A percentile compares a stretch with the other conserved stretches of the same genome.
These are phyloP conservation scores for Rhinocladiella mackenziei DNA, from an alignment of 2,329 filamentous ascomycete genomes.

Conservation along the genomic window DNA sequence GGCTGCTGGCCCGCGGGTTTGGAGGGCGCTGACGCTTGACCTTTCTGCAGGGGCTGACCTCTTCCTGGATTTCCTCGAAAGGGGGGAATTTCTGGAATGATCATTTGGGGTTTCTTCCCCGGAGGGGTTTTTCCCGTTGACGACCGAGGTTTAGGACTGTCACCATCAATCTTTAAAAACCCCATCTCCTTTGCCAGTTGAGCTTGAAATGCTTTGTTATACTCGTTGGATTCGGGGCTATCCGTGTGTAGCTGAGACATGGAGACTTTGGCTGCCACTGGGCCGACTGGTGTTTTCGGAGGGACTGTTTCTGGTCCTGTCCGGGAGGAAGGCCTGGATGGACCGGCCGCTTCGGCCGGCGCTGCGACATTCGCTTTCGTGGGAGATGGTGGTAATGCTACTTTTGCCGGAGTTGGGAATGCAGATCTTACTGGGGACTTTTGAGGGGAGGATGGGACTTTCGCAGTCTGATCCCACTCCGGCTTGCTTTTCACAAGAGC, in stretches of 20 bases:
- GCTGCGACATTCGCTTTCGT: constrained; percentile 49
- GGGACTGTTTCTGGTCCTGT: constrained; percentile 29
- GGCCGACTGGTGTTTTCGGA: constrained; percentile 45
- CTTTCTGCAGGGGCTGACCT: constrained; percentile 26
- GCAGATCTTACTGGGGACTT: constrained; percentile 53
- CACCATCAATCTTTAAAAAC: constrained; percentile 36
- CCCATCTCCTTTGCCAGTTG: constrained; percentile 41
- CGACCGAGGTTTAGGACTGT: constrained; percentile 26
- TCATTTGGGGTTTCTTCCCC: constrained; percentile 32
- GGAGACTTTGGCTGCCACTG: constrained; percentile 41
- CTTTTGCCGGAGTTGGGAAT: constrained; percentile 54
- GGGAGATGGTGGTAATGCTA: constrained; percentile 59
- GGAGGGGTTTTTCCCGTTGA: constrained; percentile 16
- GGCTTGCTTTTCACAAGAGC: constrained; percentile 40
- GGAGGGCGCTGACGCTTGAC: constrained; percentile 26
- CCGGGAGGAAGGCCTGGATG: neutral
- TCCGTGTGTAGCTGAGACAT: constrained; percentile 31
- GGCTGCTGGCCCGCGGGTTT: constrained; percentile 30
- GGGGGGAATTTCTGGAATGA: constrained; percentile 35
- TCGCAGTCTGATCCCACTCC: constrained; percentile 34
- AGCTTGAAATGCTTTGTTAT: constrained; percentile 41
- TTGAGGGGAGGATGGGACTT: constrained; percentile 56
- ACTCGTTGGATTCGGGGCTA: constrained; percentile 39
- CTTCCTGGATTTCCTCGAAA: constrained; percentile 31
- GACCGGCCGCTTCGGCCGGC: constrained; percentile 44